Evolutionary conservation across 768 basidiomycete genomes (phyloP).

Genomic region (Exidia glandulosa): DNA sequence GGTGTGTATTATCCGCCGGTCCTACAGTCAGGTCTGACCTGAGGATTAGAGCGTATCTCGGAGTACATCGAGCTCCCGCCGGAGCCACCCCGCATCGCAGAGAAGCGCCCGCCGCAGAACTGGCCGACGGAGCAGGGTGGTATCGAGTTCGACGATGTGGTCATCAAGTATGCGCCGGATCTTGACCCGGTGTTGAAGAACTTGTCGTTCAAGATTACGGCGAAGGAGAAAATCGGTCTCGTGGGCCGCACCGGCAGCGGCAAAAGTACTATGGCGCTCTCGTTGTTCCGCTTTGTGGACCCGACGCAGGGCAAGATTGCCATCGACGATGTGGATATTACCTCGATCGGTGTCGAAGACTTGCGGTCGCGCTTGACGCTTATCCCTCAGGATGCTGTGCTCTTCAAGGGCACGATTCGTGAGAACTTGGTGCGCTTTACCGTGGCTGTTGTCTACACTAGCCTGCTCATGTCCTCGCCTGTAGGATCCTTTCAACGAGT

Average conservation of each 20-base stretch:
- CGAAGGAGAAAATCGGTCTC: conserved; percentile 49
- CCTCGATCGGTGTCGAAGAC: conserved; percentile 53
- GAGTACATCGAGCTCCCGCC: not conserved
- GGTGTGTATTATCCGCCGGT: not conserved
- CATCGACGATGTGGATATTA: conserved; percentile 61
- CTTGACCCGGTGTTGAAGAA: conserved; percentile 48
- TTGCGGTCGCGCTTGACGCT: conserved; percentile 45
- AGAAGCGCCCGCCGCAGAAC: not conserved
- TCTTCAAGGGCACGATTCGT: conserved; percentile 2
- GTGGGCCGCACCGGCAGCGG: conserved; percentile 5
- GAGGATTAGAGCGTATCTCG: not conserved
- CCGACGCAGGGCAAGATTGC: conserved; percentile 45
- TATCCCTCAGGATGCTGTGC: conserved; percentile 4
- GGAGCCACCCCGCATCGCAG: not conserved
- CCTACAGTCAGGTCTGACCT: too few species aligned
- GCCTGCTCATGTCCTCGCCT: not conserved
- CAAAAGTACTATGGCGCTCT: conserved; percentile 37
- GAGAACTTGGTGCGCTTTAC: not conserved
- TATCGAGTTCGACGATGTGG: conserved; percentile 36
- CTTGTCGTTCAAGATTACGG: conserved; percentile 46
- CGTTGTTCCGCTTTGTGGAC: conserved; percentile 59
- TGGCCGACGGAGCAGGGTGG: not conserved
- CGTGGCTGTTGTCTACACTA: not conserved
- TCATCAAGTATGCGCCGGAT: conserved; percentile 51
- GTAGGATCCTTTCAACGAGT: conserved; percentile 39